Base-by-base conservation (phyloP, 2,329 filamentous ascomycete genomes). In the Clarireedia sp. region DNA sequence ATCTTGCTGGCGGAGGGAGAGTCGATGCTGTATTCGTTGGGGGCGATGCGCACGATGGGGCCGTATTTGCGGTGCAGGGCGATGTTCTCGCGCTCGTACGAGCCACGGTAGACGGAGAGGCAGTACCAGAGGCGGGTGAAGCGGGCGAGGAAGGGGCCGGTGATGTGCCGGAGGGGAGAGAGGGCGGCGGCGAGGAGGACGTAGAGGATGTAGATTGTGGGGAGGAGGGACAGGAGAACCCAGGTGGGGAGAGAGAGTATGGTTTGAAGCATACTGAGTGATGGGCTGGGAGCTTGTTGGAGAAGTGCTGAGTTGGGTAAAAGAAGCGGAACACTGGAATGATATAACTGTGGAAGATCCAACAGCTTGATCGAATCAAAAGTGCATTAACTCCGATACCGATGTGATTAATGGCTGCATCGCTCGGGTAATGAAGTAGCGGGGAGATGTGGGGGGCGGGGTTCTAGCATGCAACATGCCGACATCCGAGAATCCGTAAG, bases 21-120 rank as follows among this genome's bases (percentile, higher is more conserved):
- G 36, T 68, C 68, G 57, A 80, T 67, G 37, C 72, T 76, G 54
- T 77, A 78, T 7, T 77, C 71, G 17, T 75, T 70, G 0, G 75
- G 76, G 0, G 73, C 74, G 54, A 78, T 71, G n/a, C 76, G 73
- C 51, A 79, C 74, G 5, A 79, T 63, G 14, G 74, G 73, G 1
- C 75, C 75, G 60, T 78, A 76, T 59, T 69, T 71, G 21, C 64
- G 62, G 65, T 78, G 75, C 3, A 78, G 67, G 1, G 37, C 24
- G 3, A 62, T 50, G 37, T 62, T 60, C 9, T 54, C 44, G 1
- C 51, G 44, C 33, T 63, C 47, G 23, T 51, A 62, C 14, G 41
- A 23, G 17, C 57, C 54, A 44, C 57, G 36, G 19, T 69, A 57
- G 41, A 57, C 67, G 3, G 62, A 57, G 21, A 76, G 66, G 47